Conservation (phyloP, 2,329 filamentous ascomycete genomes). For the Diaporthe ilicicola region DNA sequence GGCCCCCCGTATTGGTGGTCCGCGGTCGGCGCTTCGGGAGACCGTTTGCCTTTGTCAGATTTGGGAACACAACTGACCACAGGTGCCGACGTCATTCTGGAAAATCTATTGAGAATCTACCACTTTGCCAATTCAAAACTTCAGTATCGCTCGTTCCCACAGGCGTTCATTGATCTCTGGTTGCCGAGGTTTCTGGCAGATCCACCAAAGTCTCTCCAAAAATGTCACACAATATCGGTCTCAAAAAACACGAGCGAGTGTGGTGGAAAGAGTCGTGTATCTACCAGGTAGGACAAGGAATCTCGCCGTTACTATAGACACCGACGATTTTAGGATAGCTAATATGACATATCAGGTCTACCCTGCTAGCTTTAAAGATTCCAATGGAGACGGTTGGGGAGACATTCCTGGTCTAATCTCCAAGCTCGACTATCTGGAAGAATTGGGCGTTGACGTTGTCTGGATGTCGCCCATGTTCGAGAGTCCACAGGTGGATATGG, state of each 20-base stretch:
- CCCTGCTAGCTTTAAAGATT: slow-evolving; percentile 66
- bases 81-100: background rate
- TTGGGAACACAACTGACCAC: background rate
- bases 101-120: background rate
- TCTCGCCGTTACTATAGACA: too few relatives aligned
- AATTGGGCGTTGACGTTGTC: slow-evolving; percentile 69
- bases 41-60: background rate
- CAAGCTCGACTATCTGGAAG: slow-evolving; percentile 69
- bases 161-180: too few relatives aligned
- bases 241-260: slow-evolving; percentile 38
- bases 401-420: slow-evolving; percentile 62
- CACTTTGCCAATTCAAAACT: background rate
- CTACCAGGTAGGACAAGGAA: slow-evolving; percentile 38
- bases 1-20: background rate
- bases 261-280: slow-evolving; percentile 58
- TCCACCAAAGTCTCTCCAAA: background rate
- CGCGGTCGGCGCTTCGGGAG: background rate
- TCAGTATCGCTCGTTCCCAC: background rate
- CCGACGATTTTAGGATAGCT: background rate
- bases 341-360: slow-evolving; percentile 54
- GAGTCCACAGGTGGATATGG: slow-evolving; percentile 73
- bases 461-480: slow-evolving; percentile 64
- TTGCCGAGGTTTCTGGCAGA: background rate
- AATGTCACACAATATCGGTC: background rate
- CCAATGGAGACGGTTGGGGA: slow-evolving; percentile 61